Evolutionary conservation across 1,284 basidiomycete genomes (phyloP), one percentile per base, ranked within the genome.

Genomic region (Caloboletus firmus): DNA sequence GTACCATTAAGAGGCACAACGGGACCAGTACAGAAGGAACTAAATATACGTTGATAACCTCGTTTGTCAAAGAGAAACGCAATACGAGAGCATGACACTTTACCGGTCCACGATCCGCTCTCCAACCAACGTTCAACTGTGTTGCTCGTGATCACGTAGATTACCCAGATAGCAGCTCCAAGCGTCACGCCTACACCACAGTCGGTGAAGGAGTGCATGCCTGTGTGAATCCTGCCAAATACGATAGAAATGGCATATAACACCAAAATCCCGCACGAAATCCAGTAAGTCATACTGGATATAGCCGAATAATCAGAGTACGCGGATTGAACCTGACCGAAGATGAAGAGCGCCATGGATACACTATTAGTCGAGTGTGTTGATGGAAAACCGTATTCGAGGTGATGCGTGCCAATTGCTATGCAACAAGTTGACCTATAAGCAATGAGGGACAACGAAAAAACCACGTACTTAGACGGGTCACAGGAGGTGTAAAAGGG

Each of bases 311-410:
- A 34, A 8, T 56, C 58, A 8, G 62, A 28, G 36, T 74, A 75
- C 45, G 81, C 79, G 15, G 71, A 69, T 63, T 85, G 79, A 44
- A 87, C 65, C 49, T 84, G 75, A 5, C 80, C 73, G 59, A 81
- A 85, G 60, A 91, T 75, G 69, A 88, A 91, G 5, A 96, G 79
- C 0, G 93, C 93, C 59, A 96, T 91, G 35, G 92, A 93, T 51
- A 95, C 82, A 45, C 85, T 84, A 69, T 96, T 98, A 2, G 95
- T 94, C 2, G 93, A 92, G 68, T 99, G 96, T 0, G 95, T 98
- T 0, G 95, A 98, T 0, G 95, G 95, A 68, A 98, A 98, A 17
- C 96, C 95, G 67, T 94, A 95, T 73, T 94, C 91, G 4, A 91
- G 79, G 62, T 93, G 91, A 65, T 93, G 92, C 0, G 80, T 85